Conservation (phyloP, 371 early-diverging fungal species). For the Paraphysoderma sedebokerense region DNA sequence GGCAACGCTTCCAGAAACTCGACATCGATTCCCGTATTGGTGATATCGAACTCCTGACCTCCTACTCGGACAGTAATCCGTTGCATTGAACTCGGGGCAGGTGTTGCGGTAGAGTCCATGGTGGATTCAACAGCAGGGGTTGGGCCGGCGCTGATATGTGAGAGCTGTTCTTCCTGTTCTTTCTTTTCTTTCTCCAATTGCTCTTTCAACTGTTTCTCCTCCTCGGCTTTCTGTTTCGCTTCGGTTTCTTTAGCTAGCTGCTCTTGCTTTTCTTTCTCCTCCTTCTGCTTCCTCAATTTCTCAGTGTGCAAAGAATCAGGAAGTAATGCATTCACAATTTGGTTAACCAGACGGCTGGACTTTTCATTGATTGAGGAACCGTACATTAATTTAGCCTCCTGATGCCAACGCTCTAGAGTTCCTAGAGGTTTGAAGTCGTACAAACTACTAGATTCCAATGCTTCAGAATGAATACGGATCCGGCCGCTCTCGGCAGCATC, state of each 20-base stretch:
- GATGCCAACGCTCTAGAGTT: slow-evolving; percentile 69
- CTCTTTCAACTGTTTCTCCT: slow-evolving; percentile 19
- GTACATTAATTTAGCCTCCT: slow-evolving; percentile 70
- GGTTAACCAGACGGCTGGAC: slow-evolving; percentile 34
- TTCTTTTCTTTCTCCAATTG: slow-evolving; percentile 10
- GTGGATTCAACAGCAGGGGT: not conserved
- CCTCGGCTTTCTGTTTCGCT: slow-evolving; percentile 1
- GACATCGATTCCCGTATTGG: slow-evolving; percentile 83
- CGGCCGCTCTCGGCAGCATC: no score
- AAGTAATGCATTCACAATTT: slow-evolving; percentile 46
- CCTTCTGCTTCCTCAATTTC: slow-evolving; percentile 12
- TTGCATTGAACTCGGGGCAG: slow-evolving; percentile 16
- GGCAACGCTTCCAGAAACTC: slow-evolving; percentile 91
- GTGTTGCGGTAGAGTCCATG: slow-evolving; percentile 15
- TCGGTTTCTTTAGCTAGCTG: not conserved
- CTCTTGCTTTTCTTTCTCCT: slow-evolving; percentile 30
- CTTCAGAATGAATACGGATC: no score
- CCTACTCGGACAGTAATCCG: slow-evolving; percentile 30
- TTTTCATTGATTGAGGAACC: slow-evolving; percentile 38
- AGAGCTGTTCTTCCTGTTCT: slow-evolving; percentile 5
- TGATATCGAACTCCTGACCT: slow-evolving; percentile 71
- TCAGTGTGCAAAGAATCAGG: slow-evolving; percentile 30
- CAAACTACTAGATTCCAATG: no score
- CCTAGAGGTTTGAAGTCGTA: slow-evolving; percentile 49
- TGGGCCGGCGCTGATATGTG: slow-evolving; percentile 1